Evolutionary conservation across 352 stramenopile genomes (phyloP).

Genomic region (Sclerospora graminicola): DNA sequence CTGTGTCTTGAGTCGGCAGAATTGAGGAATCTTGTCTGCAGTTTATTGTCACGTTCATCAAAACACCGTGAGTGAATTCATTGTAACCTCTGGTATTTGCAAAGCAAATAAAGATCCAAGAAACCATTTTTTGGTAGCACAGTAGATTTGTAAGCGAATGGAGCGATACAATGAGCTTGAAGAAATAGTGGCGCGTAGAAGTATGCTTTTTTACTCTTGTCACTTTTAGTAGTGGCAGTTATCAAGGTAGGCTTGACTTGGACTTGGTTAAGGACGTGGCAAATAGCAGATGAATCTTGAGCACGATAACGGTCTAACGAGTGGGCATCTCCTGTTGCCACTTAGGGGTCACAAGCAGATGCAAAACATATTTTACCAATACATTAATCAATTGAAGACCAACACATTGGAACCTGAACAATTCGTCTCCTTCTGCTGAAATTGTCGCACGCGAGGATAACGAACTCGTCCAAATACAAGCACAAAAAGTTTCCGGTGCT

Average conservation of each 20-base stretch:
- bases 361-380: conserved; percentile 51
- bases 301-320: conserved; percentile 77
- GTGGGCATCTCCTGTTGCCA: conserved; percentile 35
- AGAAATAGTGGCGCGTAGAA: conserved; percentile 63
- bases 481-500: conserved; percentile 54
- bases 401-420: conserved; percentile 68
- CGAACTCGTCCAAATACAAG: conserved; percentile 84
- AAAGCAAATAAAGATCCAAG: no score
- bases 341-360: conserved; percentile 52
- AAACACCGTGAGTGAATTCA: no score
- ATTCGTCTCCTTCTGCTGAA: conserved; percentile 56
- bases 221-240: conserved; percentile 8
- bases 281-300: conserved; percentile 68
- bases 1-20: no score
- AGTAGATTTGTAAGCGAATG: no score
- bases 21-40: no score
- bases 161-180: conserved; percentile 54
- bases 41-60: no score
- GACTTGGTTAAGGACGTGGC: conserved; percentile 62
- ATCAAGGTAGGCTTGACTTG: conserved; percentile 14
- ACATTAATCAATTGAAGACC: conserved; percentile 60
- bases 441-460: conserved; percentile 72
- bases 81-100: no score
- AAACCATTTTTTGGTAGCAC: no score
- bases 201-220: conserved; percentile 10